Evolutionary conservation across 345 rosid species (phyloP), one percentile per base, ranked within the genome.

Genomic region (Pistacia integerrima): DNA sequence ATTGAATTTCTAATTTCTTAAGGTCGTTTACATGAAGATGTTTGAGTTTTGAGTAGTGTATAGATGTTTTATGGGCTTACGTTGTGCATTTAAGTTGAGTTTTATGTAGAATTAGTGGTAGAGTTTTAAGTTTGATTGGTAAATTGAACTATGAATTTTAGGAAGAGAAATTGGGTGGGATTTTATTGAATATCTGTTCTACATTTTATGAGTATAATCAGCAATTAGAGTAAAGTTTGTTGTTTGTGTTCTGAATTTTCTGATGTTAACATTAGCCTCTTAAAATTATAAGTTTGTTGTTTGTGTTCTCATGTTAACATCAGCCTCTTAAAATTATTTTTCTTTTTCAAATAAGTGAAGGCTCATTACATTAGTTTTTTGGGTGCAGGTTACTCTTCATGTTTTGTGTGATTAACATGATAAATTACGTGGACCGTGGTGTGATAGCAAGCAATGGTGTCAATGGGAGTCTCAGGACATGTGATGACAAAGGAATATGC

Each of bases 381-480:
- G 4, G 63, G 57, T 88, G 83, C 86, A 94, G 97, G 89, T 82
- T 95, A 64, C 92, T 93, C 10, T 20, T 90, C 5, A 87, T 95
- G 48, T 90, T 95, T 82, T 93, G 99, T 81, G 80, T 93, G 48
- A 82, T 91, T 74, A 96, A 89, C 85, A 66, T 96, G 92, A 66
- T 93, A 65, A 96, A 96, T 84, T 89, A 93, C 33, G 85, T 93
- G 78, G 99, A 96, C 82, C 89, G 99, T 82, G 99, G 99, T 82
- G 93, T 87, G 4, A 96, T 93, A 30, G 98, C 98, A 2, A 96
- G 98, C 76, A 96, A 96, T 79, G 97, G 98, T 67, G 98, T 96
- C 52, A 96, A 96, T 71, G 99, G 99, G 74, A 90, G 89, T 78
- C 73, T 71, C 58, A 75, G 78, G 54, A 82, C 80, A 17, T 96